A percentile compares a stretch with the other conserved stretches of the same genome.
These are phyloP conservation scores for Escallonia herrerae DNA, from an alignment of 129 eudicot genomes.

Conservation along the genomic window DNA sequence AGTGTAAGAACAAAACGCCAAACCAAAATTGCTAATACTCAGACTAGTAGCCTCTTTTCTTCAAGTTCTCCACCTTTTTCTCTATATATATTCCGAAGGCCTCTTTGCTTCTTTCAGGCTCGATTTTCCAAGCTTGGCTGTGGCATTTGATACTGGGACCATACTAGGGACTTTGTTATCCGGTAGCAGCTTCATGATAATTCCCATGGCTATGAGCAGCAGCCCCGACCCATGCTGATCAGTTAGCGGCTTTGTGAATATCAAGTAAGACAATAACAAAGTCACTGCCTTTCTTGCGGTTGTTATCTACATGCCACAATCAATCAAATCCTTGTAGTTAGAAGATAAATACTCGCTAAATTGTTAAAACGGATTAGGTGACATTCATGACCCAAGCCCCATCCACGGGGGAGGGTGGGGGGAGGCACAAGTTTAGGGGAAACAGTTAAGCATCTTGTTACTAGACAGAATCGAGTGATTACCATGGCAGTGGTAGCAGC, in stretches of 20 bases:
- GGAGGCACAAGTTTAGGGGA: too few species aligned
- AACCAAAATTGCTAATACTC: not conserved
- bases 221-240: conserved; percentile 66
- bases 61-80: conserved; percentile 19
- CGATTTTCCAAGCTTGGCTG: conserved; percentile 29
- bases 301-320: conserved; percentile 42
- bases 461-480: conserved; percentile 3
- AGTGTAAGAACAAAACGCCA: not conserved
- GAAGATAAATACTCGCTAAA: too few species aligned
- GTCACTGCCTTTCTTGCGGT: conserved; percentile 84
- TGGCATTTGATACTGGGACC: conserved; percentile 13
- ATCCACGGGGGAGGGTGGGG: too few species aligned
- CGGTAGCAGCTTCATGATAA: conserved; percentile 60
- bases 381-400: too few species aligned
- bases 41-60: conserved; percentile 48
- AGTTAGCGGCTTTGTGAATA: conserved; percentile 76
- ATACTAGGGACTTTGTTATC: conserved; percentile 42
- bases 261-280: conserved; percentile 53
- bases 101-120: conserved; percentile 23
- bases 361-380: too few species aligned
- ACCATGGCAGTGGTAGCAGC: conserved; percentile 95
- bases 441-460: too few species aligned
- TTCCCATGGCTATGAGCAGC: conserved; percentile 63
- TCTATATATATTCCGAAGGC: not conserved
- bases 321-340: not conserved